phyloP scores from a whole-genome alignment of 2,329 filamentous ascomycete species.

The Exophiala sp. region DNA sequence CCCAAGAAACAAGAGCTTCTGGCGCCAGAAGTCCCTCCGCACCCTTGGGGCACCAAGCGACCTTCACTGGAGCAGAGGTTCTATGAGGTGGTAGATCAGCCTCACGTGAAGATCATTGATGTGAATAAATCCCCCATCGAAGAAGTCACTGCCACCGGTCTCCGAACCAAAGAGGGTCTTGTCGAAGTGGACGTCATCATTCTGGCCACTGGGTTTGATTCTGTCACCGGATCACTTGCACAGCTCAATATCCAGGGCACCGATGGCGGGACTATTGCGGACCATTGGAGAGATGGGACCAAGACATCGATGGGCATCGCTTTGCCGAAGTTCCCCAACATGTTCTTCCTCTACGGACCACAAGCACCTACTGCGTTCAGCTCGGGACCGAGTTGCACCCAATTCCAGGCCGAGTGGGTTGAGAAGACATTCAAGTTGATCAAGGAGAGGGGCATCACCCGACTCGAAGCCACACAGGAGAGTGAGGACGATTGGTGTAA shows the following conservation, averaged over 20 bases:
- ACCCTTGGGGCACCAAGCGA: slow-evolving; percentile 52
- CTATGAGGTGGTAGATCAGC: slow-evolving; percentile 46
- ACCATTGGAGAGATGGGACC: slow-evolving; percentile 37
- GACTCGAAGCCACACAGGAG: slow-evolving; percentile 47
- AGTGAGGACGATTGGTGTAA: slow-evolving; percentile 48
- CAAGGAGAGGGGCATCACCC: slow-evolving; percentile 42
- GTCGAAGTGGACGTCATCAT: slow-evolving; percentile 40
- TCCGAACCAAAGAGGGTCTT: slow-evolving; percentile 38
- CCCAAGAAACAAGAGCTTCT: slow-evolving; percentile 47
- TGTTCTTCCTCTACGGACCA: slow-evolving; percentile 51
- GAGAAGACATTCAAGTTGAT: slow-evolving; percentile 48
- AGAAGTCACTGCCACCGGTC: slow-evolving; percentile 37
- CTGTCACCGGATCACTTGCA: slow-evolving; percentile 39
- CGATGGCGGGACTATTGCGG: slow-evolving; percentile 31
- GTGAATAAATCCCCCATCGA: slow-evolving; percentile 42
- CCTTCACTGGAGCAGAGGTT: slow-evolving; percentile 45
- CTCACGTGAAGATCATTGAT: slow-evolving; percentile 44
- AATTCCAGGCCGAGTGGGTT: slow-evolving; percentile 52
- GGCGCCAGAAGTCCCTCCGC: slow-evolving; percentile 48
- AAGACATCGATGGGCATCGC: slow-evolving; percentile 42
- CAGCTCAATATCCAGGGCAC: slow-evolving; percentile 37
- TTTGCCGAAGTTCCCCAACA: slow-evolving; percentile 43
- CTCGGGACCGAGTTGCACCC: slow-evolving; percentile 47
- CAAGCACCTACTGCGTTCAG: slow-evolving; percentile 43
- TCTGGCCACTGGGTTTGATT: slow-evolving; percentile 44